Base-by-base conservation (phyloP, 208 protist species). In the Naegleria gruberi region DNA sequence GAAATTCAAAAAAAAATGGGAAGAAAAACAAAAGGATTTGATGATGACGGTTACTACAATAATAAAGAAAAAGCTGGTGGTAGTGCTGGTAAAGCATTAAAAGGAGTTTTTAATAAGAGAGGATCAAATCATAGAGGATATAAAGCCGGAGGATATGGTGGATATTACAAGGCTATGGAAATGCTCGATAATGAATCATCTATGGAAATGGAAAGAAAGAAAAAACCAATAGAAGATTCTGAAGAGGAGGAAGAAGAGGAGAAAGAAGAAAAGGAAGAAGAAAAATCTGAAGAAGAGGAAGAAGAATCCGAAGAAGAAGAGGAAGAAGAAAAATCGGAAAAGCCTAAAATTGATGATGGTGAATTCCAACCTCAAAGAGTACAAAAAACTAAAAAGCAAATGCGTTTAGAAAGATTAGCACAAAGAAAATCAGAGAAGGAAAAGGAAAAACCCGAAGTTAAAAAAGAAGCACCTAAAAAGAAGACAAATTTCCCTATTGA, bases 401-500 rank as follows among this genome's bases (percentile, higher is more conserved):
- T 65, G 15, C 51, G 51, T 65, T 65, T 65, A 23, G 51, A 65
- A 65, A 4, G 51, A 65, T 65, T 65, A 19, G 51, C 51, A 65
- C 19, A 65, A 23, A 65, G 30, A 65, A 65, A 65, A 65, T 19
- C 30, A n/a, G n/a, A n/a, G 51, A 65, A 23, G 30, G 30, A 65
- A 19, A 10, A 65, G 51, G 19, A 65, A 65, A 10, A 65, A 65
- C 6, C 15, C 2, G 51, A 65, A 65, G 4, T 23, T 65, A 10
- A 65, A 4, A 10, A 65, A 23, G 2, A 4, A 65, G 51, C 51
- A 65, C 19, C 51, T 10, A 65, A 65, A 65, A 65, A 65, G 30
- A 10, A 40, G 1, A 82, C 74, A 5, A 42, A 92, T 17, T 90
- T 90, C n/a, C 73, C 45, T 10, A 92, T 98, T 4, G 95, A 95